A percentile compares a stretch with the other conserved stretches of the same genome.
Conservation (phyloP, 208 protist genomes). For the Willaertia magna region DNA sequence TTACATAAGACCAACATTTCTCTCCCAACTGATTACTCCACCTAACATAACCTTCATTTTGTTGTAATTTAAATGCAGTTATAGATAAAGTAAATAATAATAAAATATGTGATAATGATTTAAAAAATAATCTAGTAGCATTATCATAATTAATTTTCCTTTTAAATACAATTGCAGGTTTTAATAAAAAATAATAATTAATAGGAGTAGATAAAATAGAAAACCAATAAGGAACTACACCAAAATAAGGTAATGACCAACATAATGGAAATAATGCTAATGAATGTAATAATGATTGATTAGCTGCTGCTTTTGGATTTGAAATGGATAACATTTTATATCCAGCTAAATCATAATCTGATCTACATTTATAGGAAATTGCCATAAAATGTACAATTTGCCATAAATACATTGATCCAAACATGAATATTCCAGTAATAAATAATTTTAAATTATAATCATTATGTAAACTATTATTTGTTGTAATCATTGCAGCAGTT, state of each 20-base stretch:
- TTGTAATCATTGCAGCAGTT: background rate
- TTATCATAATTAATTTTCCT: background rate
- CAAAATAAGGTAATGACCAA: background rate
- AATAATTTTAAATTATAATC: background rate
- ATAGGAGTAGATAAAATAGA: background rate
- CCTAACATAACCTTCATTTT: background rate
- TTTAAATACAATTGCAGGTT: background rate
- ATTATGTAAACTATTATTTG: background rate
- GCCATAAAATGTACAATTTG: conserved; percentile 8
- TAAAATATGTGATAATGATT: background rate
- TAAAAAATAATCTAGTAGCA: background rate
- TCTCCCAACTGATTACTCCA: no score
- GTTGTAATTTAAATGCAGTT: background rate
- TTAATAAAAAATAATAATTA: background rate
- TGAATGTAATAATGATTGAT: background rate
- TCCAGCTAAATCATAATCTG: background rate
- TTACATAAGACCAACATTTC: no score
- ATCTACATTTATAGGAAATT: background rate
- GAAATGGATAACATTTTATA: background rate
- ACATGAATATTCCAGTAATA: background rate
- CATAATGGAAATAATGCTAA: background rate
- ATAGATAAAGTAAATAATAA: background rate
- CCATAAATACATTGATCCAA: background rate
- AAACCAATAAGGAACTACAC: background rate
- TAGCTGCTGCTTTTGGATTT: background rate